Base-by-base conservation (phyloP, 2,329 filamentous ascomycete genomes). In the Nigrospora osmanthi region DNA sequence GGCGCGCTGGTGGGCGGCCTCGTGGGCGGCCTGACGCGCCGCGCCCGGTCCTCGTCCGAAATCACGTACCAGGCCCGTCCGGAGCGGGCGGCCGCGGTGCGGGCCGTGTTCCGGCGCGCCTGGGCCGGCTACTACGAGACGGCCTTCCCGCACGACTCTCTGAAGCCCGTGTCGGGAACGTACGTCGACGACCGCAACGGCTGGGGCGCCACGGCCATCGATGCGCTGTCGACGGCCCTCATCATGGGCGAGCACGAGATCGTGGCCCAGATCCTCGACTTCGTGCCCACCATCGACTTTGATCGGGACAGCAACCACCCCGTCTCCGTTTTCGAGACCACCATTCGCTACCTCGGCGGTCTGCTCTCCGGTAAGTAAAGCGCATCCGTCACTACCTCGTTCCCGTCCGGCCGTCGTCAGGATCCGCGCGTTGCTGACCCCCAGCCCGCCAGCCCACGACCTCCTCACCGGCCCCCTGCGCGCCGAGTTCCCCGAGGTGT, bases 301-400 rank as follows among this genome's bases (percentile, higher is more conserved):
- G 75, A 75, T 35, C 68, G 71, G 11, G 86, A 83, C 1, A 57
- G 70, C 2, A 63, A 71, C 2, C 51, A 54, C 19, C 39, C 40
- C 10, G 80, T 95, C 40, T 91, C 85, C 34, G 65, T 95, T 7
- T 95, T 95, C 56, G 89, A 95, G 65, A 94, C 88, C 0, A 95
- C 87, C 0, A 95, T 95, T 58, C 82, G 89, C 28, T 95, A 95
- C 56, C 68, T 95, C 1, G 89, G 80, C 11, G 89, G 89, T 14
- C 72, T 95, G 55, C 59, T 95, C 10, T 86, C 89, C 3, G 87
- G 83, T 76, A 55, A 50, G 9, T 14, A n/a, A 37, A 3, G 4
- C 16, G 10, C 6, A 31, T n/a, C 1, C 9, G 3, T 7, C n/a
- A 3, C 19, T 13, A 6, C 17, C 28, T n/a, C 30, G 23, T 41